phyloP scores from a whole-genome alignment of 345 rosid genomes.

The Physaria fendleri region DNA sequence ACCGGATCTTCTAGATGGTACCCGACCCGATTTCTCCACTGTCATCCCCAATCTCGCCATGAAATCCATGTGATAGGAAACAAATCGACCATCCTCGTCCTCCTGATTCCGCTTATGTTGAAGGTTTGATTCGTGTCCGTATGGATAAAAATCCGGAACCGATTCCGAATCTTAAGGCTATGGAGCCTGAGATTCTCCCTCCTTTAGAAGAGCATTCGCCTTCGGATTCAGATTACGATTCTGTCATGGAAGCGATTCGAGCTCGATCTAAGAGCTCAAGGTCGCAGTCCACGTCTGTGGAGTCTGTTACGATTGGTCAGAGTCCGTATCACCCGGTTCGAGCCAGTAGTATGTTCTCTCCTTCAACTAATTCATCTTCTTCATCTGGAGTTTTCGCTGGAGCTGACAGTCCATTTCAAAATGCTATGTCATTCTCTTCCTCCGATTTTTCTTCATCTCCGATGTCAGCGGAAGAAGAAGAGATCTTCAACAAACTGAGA shows the following conservation, averaged over 20 bases:
- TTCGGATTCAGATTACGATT: slow-evolving; percentile 32
- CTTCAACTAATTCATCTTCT: slow-evolving; percentile 51
- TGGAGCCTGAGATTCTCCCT: slow-evolving; percentile 58
- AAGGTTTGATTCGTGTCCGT: slow-evolving; percentile 38
- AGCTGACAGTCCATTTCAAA: slow-evolving; percentile 25
- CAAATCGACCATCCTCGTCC: slow-evolving; percentile 36
- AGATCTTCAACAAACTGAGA: slow-evolving; percentile 38
- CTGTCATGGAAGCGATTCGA: slow-evolving; percentile 46
- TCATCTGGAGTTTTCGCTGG: slow-evolving; percentile 42
- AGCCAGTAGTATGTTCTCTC: slow-evolving; percentile 53
- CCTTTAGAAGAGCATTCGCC: slow-evolving; percentile 51
- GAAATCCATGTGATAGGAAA: slow-evolving; percentile 40
- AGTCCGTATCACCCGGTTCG: slow-evolving; percentile 41
- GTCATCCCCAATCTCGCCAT: slow-evolving; percentile 70
- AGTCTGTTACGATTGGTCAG: slow-evolving; percentile 42
- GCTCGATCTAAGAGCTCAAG: slow-evolving; percentile 24
- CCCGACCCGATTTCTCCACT: slow-evolving; percentile 58
- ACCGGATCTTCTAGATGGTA: slow-evolving; percentile 47
- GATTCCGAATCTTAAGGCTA: slow-evolving; percentile 21
- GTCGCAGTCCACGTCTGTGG: slow-evolving; percentile 49
- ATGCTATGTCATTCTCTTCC: slow-evolving; percentile 26
- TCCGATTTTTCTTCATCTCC: slow-evolving; percentile 23
- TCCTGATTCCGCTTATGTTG: slow-evolving; percentile 45
- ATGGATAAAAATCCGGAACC: slow-evolving; percentile 31
- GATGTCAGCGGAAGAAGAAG: slow-evolving; percentile 48